Evolutionary conservation across 768 basidiomycete genomes (phyloP), one percentile per base, ranked within the genome.

Genomic region (Trametes maxima): DNA sequence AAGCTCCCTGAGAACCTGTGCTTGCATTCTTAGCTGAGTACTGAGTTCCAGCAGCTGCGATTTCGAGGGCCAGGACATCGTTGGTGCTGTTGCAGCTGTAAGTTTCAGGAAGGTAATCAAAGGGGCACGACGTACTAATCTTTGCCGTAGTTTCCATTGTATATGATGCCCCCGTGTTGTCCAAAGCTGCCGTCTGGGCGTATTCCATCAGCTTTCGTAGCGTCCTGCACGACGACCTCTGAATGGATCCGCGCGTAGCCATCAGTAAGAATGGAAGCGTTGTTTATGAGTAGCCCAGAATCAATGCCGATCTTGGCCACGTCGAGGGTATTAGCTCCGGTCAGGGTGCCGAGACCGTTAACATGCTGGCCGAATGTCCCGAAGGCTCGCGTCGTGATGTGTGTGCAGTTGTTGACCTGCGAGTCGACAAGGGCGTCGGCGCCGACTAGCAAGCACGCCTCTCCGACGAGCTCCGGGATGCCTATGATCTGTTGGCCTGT

Each of bases 291-390:
- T 76, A 77, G 40, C 65, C 82, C 69, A 68, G 75, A 68, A 36
- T 86, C 83, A 13, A 87, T 82, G 13, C 85, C 84, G 49, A 87
- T 81, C 65, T 80, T 82, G 19, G 85, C 85, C 39, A 89, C 79
- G 68, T 90, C 87, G 50, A 89, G 73, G 0, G 80, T 77, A 66
- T 90, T 89, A 5, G 88, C 87, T 13, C 88, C 88, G 33, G 84
- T 83, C 22, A 87, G 69, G 42, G 75, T 79, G 16, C 82, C 79
- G 1, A 81, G 68, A 25, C 79, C 78, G 65, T 79, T 77, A 33
- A 83, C 71, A 44, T 66, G 72, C 50, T 71, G 73, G 57, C 74
- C 75, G 60, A 86, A 82, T 5, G 79, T 73, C 5, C 69, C 76
- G 63, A 84, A 88, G 4, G 84, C 74, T 16, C 87, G 80, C 5